Conservation (phyloP, 2,329 filamentous ascomycete species). For the Keithomyces neogunnii region DNA sequence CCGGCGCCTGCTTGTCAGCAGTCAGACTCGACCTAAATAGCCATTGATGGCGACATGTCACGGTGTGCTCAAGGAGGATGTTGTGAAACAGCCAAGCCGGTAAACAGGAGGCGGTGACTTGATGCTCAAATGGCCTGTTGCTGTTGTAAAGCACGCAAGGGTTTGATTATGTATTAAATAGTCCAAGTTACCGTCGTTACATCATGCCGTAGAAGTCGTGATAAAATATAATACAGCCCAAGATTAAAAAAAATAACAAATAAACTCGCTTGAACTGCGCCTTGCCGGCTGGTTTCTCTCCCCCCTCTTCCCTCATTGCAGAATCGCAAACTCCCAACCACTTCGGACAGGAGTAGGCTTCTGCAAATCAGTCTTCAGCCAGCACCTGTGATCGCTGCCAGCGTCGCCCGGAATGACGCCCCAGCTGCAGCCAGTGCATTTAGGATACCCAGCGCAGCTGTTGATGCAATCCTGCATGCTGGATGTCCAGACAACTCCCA, state of each 20-base stretch:
- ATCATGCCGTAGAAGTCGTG: not conserved
- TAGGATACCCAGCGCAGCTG: constrained; percentile 29
- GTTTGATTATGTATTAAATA: not conserved
- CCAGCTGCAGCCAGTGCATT: constrained; percentile 36
- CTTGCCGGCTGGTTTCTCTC: not conserved
- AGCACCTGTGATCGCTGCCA: constrained; percentile 32
- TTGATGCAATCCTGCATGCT: constrained; percentile 36
- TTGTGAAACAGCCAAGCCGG: too few relatives aligned
- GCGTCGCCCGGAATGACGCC: constrained; percentile 32
- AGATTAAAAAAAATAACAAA: too few relatives aligned
- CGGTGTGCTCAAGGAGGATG: too few relatives aligned
- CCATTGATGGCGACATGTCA: too few relatives aligned
- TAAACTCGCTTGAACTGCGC: too few relatives aligned
- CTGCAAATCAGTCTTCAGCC: constrained; percentile 31
- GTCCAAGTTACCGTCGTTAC: not conserved
- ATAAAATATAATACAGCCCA: not conserved
- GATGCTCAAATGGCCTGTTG: too few relatives aligned
- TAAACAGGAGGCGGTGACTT: too few relatives aligned
- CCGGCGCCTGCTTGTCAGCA: too few relatives aligned
- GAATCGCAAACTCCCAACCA: constrained; percentile 36
- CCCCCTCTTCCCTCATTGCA: constrained; percentile 12
- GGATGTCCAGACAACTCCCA: constrained; percentile 26
- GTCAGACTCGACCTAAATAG: too few relatives aligned
- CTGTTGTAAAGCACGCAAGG: too few relatives aligned
- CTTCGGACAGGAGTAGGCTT: constrained; percentile 20